Conservation (phyloP, 2,329 filamentous ascomycete genomes). For the Metarhizium robertsii region DNA sequence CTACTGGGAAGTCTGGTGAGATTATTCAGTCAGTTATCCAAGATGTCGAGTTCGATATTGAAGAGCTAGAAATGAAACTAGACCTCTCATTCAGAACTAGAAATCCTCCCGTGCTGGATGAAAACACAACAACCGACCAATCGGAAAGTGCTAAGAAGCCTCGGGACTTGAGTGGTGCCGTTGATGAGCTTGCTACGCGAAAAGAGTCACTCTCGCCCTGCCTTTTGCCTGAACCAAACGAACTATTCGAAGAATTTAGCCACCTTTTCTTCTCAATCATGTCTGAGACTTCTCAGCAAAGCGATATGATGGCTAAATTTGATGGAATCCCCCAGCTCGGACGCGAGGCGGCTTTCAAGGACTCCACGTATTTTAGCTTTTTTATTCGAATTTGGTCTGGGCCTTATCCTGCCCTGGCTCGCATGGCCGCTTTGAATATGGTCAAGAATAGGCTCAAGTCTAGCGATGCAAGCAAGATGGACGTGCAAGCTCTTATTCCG, state of each 20-base stretch:
- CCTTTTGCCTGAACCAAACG: conserved; percentile 38
- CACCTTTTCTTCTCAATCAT: conserved; percentile 48
- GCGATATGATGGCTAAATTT: conserved; percentile 37
- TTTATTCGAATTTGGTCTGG: conserved; percentile 68
- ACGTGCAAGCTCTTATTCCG: conserved; percentile 75
- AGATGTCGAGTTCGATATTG: conserved; percentile 61
- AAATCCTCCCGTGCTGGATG: conserved; percentile 42
- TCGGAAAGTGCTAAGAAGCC: conserved; percentile 16
- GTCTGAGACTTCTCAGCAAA: conserved; percentile 30
- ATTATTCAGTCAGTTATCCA: conserved; percentile 60
- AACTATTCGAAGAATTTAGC: conserved; percentile 49
- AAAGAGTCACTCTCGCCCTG: conserved; percentile 38
- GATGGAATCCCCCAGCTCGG: conserved; percentile 46
- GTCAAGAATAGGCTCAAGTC: conserved; percentile 48
- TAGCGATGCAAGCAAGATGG: conserved; percentile 38
- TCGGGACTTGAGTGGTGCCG: conserved; percentile 28
- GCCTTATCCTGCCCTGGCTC: conserved; percentile 57
- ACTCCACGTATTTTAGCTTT: conserved; percentile 65
- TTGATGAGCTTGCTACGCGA: conserved; percentile 28
- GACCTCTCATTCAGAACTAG: conserved; percentile 57
- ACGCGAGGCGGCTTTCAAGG: conserved; percentile 43
- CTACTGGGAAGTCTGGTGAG: conserved; percentile 46
- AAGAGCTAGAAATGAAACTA: conserved; percentile 65
- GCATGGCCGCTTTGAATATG: conserved; percentile 59
- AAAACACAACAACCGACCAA: conserved; percentile 26